These are phyloP conservation scores for Eimeria praecox DNA, from an alignment of 169 alveolate genomes.

Conservation along the genomic window DNA sequence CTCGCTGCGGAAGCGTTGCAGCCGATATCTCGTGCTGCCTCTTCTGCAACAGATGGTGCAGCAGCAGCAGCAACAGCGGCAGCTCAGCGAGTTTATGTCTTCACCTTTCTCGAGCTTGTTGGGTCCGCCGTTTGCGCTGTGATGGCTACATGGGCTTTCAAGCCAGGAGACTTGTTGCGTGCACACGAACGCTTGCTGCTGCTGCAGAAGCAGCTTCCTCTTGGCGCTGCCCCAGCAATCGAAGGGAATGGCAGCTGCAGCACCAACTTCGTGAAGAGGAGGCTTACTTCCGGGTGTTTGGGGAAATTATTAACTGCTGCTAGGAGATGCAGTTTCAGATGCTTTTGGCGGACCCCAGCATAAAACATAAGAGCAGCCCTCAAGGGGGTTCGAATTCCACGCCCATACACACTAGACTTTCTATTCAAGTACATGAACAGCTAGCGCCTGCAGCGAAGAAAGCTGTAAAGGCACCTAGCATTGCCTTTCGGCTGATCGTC, in stretches of 20 bases:
- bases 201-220: slow-evolving; percentile 54
- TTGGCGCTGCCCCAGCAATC: slow-evolving; percentile 14
- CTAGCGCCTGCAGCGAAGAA: not conserved
- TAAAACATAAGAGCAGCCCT: not conserved
- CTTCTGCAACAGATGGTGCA: not conserved
- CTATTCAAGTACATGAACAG: not conserved
- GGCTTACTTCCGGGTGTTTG: not conserved
- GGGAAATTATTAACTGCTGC: not conserved
- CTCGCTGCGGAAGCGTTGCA: slow-evolving; percentile 64
- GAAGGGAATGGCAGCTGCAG: slow-evolving; percentile 26
- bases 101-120: slow-evolving; percentile 55
- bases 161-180: slow-evolving; percentile 37
- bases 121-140: slow-evolving; percentile 66
- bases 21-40: not conserved
- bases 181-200: slow-evolving; percentile 48
- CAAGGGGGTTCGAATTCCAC: not conserved
- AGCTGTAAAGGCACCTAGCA: not conserved
- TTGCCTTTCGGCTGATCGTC: not conserved
- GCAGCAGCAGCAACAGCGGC: slow-evolving; percentile 55
- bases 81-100: slow-evolving; percentile 40
- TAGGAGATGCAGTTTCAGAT: not conserved
- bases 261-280: not conserved
- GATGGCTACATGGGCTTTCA: slow-evolving; percentile 63
- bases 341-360: not conserved
- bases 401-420: not conserved